Evolutionary conservation across 2,329 filamentous ascomycete genomes (phyloP), one percentile per base, ranked within the genome.

Genomic region (Stagonosporopsis chrysanthemi): DNA sequence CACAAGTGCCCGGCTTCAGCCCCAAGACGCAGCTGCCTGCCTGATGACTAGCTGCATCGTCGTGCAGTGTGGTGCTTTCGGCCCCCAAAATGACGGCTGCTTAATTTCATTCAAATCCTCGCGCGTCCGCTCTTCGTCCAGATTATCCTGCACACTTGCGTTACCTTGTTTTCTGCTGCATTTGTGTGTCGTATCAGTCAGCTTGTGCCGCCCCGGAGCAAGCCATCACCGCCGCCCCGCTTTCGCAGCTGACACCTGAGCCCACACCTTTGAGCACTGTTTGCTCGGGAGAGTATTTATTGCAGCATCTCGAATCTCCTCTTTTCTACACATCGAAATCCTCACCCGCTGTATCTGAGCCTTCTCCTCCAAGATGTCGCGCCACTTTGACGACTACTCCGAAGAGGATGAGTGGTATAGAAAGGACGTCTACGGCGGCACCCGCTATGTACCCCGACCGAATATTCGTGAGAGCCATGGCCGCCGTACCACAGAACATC

Each of bases 21-120:
- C 65, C 64, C 60, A 61, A 49, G 43, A 43, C 24, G 42, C 49
- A 57, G 54, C 48, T 56, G 61, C 61, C 63, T 68, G 65, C 66
- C 67, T 70, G 67, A 67, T 67, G 65, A 70, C 66, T 70, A 70
- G 67, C 67, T 65, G 62, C 64, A 63, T 68, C 61, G 60, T 59
- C 45, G 35, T 58, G 55, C 55, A 58, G 43, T 52, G 49, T 58
- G 23, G 60, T 62, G 56, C 44, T 63, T 68, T 64, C 58, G 62
- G 63, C 66, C 67, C 67, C 67, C 60, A 69, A 62, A 55, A 46
- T 46, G 46, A 48, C 57, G 52, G 55, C 56, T 52, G 29, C 48
- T 48, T 44, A 58, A 48, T 40, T 62, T 65, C 63, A 52, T 62
- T 68, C 59, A 65, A 65, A 68, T 64, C 52, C 58, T 52, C 59